Evolutionary conservation across 1,284 basidiomycete species (phyloP), one percentile per base, ranked within the genome.

Genomic region (Pterulicium gracile): DNA sequence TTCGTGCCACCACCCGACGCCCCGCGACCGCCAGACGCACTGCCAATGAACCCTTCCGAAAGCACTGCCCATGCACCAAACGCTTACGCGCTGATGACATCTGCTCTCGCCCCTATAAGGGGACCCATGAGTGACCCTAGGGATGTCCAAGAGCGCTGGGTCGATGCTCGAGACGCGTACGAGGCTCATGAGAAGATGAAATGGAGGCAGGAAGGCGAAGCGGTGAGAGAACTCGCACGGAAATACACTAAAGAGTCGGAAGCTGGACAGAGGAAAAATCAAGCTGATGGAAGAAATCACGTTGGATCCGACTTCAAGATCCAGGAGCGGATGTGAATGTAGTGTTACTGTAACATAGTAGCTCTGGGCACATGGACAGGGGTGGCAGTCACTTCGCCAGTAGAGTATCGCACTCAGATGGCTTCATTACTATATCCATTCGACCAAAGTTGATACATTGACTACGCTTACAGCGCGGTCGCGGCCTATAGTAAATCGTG

Each of bases 121-220:
- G 77, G 76, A 2, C 64, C 71, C 1, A 68, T 70, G 24, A 73
- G 73, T 41, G 79, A 88, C 54, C 70, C 88, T 12, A 68, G 78
- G 20, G 89, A 93, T 56, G 77, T 93, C 3, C 91, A 96, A 60
- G 91, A 95, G 58, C 69, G 91, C 34, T 95, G 89, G 89, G 63
- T 91, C 17, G 87, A 92, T 54, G 77, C 80, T 3, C 73, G 70
- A 49, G 84, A 88, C 24, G 75, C 76, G 43, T 93, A 79, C 64
- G 88, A 93, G 60, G 81, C 77, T 34, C 82, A 68, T 54, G 88
- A 96, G 63, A 77, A 70, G 57, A 69, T 52, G 51, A 72, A 81
- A 53, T 88, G 85, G 84, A 66, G 77, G 49, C 67, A 66, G 36
- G 84, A 88, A 58, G 85, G 71, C 0, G 63, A 72, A 47, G 46